Percentiles rank a stretch among this genome's conserved stretches.
Evolutionary conservation across 176 grass and related monocot species (phyloP).

Genomic region (Lolium perenne): DNA sequence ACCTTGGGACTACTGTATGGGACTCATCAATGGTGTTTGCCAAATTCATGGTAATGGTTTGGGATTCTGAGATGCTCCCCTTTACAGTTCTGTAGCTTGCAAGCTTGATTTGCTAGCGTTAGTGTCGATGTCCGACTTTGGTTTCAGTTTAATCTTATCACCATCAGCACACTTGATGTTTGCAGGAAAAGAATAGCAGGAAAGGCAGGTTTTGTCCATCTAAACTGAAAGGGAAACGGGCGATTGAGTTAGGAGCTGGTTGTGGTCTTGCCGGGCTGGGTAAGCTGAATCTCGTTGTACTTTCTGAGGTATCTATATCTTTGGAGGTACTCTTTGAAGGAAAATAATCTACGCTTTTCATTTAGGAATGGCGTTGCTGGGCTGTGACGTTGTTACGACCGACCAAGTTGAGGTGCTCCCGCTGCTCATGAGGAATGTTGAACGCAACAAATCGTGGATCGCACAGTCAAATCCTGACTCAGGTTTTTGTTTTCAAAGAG

Average conservation of each 20-base stretch:
- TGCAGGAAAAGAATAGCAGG: conserved; percentile 91
- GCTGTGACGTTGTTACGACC: conserved; percentile 79
- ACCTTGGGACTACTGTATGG: conserved; percentile 94
- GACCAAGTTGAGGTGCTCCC: conserved; percentile 93
- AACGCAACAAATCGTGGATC: conserved; percentile 87
- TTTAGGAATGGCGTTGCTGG: conserved; percentile 90
- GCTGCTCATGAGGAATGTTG: conserved; percentile 84
- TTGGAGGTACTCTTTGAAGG: background rate
- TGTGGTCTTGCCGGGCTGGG: conserved; percentile 94
- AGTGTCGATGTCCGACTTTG: background rate
- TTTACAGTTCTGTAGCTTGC: background rate
- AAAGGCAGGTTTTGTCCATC: conserved; percentile 87
- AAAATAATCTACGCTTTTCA: background rate
- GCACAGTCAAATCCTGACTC: conserved; percentile 73
- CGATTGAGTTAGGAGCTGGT: conserved; percentile 89
- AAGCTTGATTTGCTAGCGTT: conserved; percentile 20
- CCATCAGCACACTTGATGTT: background rate
- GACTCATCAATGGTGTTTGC: conserved; percentile 97
- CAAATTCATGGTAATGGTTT: conserved; percentile 79
- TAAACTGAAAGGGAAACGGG: conserved; percentile 89
- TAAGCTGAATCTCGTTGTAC: conserved; percentile 25
- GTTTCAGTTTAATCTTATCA: background rate
- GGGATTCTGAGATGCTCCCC: background rate
- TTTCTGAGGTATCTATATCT: background rate
- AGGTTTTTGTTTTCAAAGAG: conserved; percentile 51